Evolutionary conservation across 1,139 yeast genomes (phyloP), one percentile per base, ranked within the genome.

Genomic region (Suhomyces kunorum): DNA sequence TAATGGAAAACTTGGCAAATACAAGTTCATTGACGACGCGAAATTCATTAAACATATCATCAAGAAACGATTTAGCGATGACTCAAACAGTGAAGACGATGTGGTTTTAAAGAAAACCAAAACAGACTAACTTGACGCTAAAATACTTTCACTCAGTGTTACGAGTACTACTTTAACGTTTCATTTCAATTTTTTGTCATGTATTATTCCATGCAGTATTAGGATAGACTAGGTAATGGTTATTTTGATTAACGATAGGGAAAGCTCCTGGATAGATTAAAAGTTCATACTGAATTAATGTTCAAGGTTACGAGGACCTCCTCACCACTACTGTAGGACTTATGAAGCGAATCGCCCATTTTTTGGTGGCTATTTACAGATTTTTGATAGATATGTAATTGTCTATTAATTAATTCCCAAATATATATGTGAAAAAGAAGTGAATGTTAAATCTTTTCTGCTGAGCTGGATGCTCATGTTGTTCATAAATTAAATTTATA

Each of bases 31-130:
- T 28, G 76, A 73, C 8, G 89, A 83, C 58, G 76, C 66, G 1
- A 82, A 81, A 55, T 59, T 83, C 35, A 58, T 80, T 34, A 68
- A 77, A 41, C 81, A 80, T 50, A 71, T 83, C 15, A 48, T 76
- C 40, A 83, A 82, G 54, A 71, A 81, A 50, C 76, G 76, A 45
- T 39, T 58, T 8, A 66, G 59, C 20, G 59, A 55, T 13, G 60
- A 55, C n/a, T 38, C 45, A 6, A 36, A 34, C 19, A 44, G 44
- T 17, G 46, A 43, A 16, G 47, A 44, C 6, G 35, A 36, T 9
- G 43, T 34, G 31, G 39, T 36, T 14, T 26, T 15, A 9, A 47
- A 50, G 38, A 43, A 30, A 31, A 9, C 36, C 14, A 38, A 34
- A 34, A 18, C n/a, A 14, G 20, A n/a, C 11, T 28, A 28, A 27